phyloP scores from a whole-genome alignment of 805 yeast genomes.

The Lipomyces starkeyi region DNA sequence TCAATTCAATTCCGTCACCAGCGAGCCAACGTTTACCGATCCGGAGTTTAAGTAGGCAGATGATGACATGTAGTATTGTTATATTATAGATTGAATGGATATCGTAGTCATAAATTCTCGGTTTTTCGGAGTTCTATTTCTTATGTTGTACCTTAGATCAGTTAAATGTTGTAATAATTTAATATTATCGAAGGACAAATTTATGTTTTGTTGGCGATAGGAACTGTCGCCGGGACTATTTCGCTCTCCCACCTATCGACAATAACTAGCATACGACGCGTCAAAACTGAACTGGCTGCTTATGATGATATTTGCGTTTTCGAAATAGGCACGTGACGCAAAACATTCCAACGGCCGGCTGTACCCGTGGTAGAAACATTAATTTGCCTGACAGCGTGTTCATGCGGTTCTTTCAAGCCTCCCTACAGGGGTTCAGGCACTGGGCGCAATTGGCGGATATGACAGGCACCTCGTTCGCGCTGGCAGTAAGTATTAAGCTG shows the following conservation, averaged over 20 bases:
- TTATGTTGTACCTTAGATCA: background rate
- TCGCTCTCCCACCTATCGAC: background rate
- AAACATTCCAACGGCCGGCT: background rate
- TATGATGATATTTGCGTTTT: no score
- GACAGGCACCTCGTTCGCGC: no score
- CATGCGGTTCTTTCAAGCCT: background rate
- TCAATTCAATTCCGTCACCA: conserved; percentile 88
- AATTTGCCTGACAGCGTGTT: background rate
- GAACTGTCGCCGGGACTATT: background rate
- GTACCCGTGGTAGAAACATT: background rate
- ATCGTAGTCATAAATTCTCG: background rate
- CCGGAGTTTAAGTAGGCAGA: conserved; percentile 57
- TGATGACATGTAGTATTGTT: background rate
- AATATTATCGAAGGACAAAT: background rate
- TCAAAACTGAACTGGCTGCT: no score
- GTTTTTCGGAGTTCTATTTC: background rate
- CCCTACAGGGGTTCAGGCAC: no score
- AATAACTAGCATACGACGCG: no score
- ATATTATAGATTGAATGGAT: background rate
- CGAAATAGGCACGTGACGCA: background rate
- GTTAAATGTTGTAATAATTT: conserved; percentile 7
- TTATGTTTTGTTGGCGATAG: background rate
- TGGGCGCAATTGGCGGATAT: no score
- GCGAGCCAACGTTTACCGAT: conserved; percentile 77
- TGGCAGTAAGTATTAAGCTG: no score